Evolutionary conservation across 805 yeast species (phyloP), one percentile per base, ranked within the genome.

Genomic region (Yarrowia sp.): DNA sequence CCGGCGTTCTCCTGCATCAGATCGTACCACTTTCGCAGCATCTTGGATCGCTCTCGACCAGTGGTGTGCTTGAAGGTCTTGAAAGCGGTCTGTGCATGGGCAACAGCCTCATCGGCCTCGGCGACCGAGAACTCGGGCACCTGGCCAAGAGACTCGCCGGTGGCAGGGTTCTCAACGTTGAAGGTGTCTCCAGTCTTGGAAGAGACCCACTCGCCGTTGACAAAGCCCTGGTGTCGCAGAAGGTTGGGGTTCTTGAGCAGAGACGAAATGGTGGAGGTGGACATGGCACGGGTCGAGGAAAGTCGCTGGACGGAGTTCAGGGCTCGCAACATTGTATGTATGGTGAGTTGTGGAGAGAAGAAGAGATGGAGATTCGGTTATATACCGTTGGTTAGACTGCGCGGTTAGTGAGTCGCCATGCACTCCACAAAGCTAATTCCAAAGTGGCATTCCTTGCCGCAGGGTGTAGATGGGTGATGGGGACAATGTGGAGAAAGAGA

Each of bases 121-220:
- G 84, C 88, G 4, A 78, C 73, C 10, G 81, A 75, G 69, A 81
- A 76, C 38, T 88, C 85, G 9, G 89, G 83, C 2, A 88, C 88
- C 3, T 78, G 76, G 6, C 85, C 82, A 31, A 86, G 69, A 14
- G 78, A 76, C 17, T 80, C 80, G 22, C 78, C 80, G 31, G 82
- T 80, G 0, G 96, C 96, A 4, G 98, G 98, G 74, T 93, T 90
- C 13, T 76, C 74, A 15, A 92, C 96, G 3, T 80, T 76, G 74
- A 91, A 92, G 3, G 80, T 74, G 15, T 78, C 77, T 8, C 78
- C 73, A 13, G 79, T 74, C 13, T 74, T 66, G 6, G 83, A 75
- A 32, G 76, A 70, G 38, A 84, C 73, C 96, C 96, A 92, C 70
- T 85, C 77, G 44, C 97, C 97, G 71, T 89, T 85, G 74, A 90